These are phyloP conservation scores for Dimargaris verticillata DNA, from an alignment of 192 early-diverging fungal species.

Conservation along the genomic window DNA sequence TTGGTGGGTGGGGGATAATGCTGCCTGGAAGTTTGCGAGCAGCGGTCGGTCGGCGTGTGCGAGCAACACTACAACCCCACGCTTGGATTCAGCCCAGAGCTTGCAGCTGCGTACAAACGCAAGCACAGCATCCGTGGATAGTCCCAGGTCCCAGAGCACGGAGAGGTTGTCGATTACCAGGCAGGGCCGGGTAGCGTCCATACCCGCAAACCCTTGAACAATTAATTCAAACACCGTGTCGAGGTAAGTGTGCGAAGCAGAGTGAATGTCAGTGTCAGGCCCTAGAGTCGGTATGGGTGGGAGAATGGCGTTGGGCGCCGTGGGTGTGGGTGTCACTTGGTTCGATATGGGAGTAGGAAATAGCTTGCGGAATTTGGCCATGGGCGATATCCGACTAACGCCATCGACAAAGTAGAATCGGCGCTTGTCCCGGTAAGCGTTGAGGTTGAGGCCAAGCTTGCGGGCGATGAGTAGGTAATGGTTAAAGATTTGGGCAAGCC, in stretches of 20 bases:
- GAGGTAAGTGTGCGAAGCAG: background rate
- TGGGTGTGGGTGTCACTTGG: background rate
- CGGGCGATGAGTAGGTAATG: conserved; percentile 39
- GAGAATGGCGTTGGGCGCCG: background rate
- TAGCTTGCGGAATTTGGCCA: background rate
- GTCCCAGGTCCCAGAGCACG: conserved; percentile 4
- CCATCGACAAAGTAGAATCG: background rate
- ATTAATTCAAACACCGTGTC: background rate
- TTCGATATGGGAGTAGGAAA: background rate
- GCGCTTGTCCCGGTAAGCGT: background rate
- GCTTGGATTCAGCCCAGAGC: background rate
- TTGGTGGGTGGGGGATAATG: background rate
- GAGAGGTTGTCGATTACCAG: conserved; percentile 5
- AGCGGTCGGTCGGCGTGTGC: background rate
- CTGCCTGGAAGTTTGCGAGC: background rate
- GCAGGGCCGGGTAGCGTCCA: background rate
- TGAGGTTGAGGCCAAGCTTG: conserved; percentile 24
- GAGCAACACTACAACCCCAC: background rate
- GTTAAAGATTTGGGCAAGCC: conserved; percentile 35
- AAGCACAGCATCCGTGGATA: background rate
- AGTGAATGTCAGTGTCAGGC: background rate
- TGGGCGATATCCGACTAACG: background rate
- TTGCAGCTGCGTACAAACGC: background rate
- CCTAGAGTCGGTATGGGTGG: background rate
- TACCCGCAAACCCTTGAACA: background rate